Base-by-base conservation (phyloP, 1,139 yeast genomes). In the Hanseniaspora uvarum region DNA sequence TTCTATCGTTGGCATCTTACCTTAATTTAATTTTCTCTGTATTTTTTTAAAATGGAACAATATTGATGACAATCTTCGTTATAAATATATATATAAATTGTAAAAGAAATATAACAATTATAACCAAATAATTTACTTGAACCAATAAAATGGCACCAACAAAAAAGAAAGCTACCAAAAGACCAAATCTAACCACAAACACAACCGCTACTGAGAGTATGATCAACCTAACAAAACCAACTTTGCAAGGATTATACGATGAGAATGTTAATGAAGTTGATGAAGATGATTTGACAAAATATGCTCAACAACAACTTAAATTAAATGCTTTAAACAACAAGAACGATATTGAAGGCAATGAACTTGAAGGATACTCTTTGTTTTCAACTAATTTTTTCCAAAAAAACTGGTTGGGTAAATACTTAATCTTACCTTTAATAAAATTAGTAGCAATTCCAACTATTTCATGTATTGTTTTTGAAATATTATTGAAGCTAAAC, bases 191-290 rank as follows among this genome's bases (percentile, higher is more conserved):
- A 18, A 10, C 31, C 11, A 11, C 49, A 18, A 26, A 56, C 40
- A 19, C 43, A 36, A 2, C 48, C 12, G 26, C 49, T 28, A 36
- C 56, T 36, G 39, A 57, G 54, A 18, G 53, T 19, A 50, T 51
- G 49, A n/a, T 44, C 12, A 51, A 44, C 24, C 50, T 65, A 44
- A 63, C 68, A 21, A 63, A 61, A 51, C 68, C 68, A 26, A 62
- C 64, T n/a, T 56, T 66, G 36, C 65, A 58, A 43, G 63, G 67
- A 0, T 56, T 60, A 18, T 68, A 67, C 53, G 70, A 67, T 53
- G 64, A 62, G 19, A 69, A 66, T 33, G 61, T 66, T 28, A 63
- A 64, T 18, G 65, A 62, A 26, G 67, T 65, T 46, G 61, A 61
- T 38, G 63, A 61, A 26, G 60, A 61, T 23, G 64, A 64, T 47